Evolutionary conservation across 768 basidiomycete species (phyloP).

Genomic region (Leccinum olivaceopallidum): DNA sequence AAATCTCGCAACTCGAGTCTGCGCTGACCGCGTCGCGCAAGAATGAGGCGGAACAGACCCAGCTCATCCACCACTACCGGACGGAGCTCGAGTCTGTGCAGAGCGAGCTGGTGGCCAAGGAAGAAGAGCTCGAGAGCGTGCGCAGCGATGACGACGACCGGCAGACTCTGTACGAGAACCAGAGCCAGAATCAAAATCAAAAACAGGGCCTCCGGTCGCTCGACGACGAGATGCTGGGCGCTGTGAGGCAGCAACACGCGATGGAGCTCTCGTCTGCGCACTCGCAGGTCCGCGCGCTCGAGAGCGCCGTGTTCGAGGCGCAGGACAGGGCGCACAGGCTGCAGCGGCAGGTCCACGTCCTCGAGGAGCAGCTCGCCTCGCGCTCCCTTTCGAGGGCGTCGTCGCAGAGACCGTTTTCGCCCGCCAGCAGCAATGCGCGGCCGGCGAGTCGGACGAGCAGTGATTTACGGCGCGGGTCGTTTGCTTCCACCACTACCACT

Average conservation of each 20-base stretch:
- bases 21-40: conserved; percentile 51
- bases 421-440: conserved; percentile 35
- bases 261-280: conserved; percentile 81
- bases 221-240: conserved; percentile 72
- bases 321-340: conserved; percentile 66
- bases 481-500: conserved; percentile 13
- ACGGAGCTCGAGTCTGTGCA: conserved; percentile 73
- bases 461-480: conserved; percentile 41
- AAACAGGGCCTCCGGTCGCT: conserved; percentile 47
- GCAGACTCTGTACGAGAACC: no score
- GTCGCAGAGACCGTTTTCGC: conserved; percentile 48
- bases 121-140: conserved; percentile 65
- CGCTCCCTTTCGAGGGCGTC: conserved; percentile 44
- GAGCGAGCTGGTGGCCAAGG: conserved; percentile 57
- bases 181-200: neutral
- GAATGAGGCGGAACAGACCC: conserved; percentile 60
- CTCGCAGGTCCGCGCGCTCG: conserved; percentile 75
- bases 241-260: conserved; percentile 69
- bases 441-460: conserved; percentile 42
- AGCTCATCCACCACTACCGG: conserved; percentile 61
- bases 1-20: conserved; percentile 49
- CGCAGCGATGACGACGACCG: conserved; percentile 33
- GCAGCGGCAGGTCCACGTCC: conserved; percentile 62
- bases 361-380: conserved; percentile 65
- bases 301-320: conserved; percentile 70